Base-by-base conservation (phyloP, 768 basidiomycete species). In the Symmetrospora coprosmae region DNA sequence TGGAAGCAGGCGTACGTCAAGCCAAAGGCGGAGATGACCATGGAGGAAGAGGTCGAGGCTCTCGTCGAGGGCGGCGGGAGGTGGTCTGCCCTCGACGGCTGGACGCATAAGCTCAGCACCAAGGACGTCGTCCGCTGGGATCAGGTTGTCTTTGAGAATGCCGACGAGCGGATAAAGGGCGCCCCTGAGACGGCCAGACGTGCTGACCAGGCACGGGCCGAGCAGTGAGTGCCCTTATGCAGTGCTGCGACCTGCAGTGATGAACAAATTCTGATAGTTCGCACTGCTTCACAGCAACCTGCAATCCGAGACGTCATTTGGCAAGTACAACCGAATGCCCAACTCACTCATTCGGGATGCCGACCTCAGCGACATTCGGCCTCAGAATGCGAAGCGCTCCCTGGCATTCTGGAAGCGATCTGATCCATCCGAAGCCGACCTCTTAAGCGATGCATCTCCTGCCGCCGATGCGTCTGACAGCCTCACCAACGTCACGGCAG, bases 21-120 rank as follows among this genome's bases (percentile, higher is more conserved):
- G 1, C 87, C 88, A 1, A 58, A 82, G 2, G 74, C 78, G 27
- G 81, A 83, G 52, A 73, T 92, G 64, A 80, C 80, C 0, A 75
- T 80, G 14, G 71, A 71, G 31, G 78, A 92, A 65, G 84, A 85
- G 67, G 79, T 94, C 25, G 92, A 97, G 72, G 89, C 89, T 8
- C 77, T 97, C 21, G 82, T 96, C 25, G 92, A 97, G 72, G 92
- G 91, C 45, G 68, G 67, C 31, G 66, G 66, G 14, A 52, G 65
- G 16, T 69, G 68, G 68, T 47, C 51, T 16, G 52, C 46, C 11
- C 41, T 64, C 17, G 59, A 64, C 43, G 63, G 41, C 17, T 64
- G 63, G 63, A 64, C 45, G 30, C 30, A 61, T 34, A 46, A 63
- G 19, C 38, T 48, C 8, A 45, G 45, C 1, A 21, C 49, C 11